Evolutionary conservation across 2,329 filamentous ascomycete genomes (phyloP).

Genomic region (Nemania serpens): DNA sequence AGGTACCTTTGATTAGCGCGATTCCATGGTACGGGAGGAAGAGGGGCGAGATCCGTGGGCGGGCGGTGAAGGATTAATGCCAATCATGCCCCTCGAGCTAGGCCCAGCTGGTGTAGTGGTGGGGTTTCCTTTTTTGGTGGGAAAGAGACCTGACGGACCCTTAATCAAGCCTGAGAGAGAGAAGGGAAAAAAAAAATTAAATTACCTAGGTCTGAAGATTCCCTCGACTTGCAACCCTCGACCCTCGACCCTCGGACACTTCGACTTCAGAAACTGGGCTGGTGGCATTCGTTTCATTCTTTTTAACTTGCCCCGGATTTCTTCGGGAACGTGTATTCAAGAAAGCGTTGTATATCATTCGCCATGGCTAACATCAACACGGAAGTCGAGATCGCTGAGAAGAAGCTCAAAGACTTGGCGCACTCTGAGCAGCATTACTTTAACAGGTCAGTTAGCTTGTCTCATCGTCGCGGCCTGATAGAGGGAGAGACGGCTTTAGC

Average conservation of each 20-base stretch:
- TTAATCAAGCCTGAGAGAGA: constrained; percentile 22
- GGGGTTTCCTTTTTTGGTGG: constrained; percentile 31
- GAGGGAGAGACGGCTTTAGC: background rate
- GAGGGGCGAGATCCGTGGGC: background rate
- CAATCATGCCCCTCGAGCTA: constrained; percentile 16
- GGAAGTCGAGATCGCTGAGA: constrained; percentile 64
- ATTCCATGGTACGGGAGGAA: too few species aligned
- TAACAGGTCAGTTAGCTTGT: constrained; percentile 71
- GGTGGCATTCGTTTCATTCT: constrained; percentile 23
- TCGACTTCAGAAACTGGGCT: constrained; percentile 22
- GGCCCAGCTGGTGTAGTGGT: too few species aligned
- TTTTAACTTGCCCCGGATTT: constrained; percentile 19
- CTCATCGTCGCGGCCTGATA: background rate
- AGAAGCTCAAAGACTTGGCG: constrained; percentile 73
- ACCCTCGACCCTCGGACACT: too few species aligned
- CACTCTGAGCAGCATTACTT: constrained; percentile 99
- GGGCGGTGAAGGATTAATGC: constrained; percentile 32
- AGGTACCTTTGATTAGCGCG: too few species aligned
- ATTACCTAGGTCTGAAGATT: background rate
- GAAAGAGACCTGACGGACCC: constrained; percentile 20
- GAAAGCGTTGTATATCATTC: constrained; percentile 11
- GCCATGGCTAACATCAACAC: constrained; percentile 50
- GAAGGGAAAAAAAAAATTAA: constrained; percentile 20
- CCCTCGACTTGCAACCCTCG: too few species aligned
- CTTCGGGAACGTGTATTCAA: constrained; percentile 7